These are phyloP conservation scores for Vitis hybrid DNA, from an alignment of 177 flowering plant genomes.

Conservation along the genomic window DNA sequence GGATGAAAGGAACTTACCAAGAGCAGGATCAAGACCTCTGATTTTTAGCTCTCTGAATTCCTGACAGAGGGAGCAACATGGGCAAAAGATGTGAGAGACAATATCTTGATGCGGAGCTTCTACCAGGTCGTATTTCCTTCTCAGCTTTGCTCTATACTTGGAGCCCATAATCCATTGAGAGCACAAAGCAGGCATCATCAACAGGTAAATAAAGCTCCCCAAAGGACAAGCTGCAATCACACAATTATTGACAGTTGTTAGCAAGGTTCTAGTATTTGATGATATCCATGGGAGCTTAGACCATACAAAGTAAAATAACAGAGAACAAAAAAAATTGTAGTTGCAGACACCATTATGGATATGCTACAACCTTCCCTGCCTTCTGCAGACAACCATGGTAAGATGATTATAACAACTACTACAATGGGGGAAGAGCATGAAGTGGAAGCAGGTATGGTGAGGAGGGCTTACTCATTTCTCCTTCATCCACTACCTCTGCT, in stretches of 20 bases:
- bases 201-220: conserved; percentile 33
- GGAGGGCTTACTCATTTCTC: conserved; percentile 37
- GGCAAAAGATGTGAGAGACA: conserved; percentile 36
- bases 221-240: conserved; percentile 37
- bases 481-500: conserved; percentile 50
- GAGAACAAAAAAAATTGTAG: too few relatives aligned
- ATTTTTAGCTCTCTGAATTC: conserved; percentile 45
- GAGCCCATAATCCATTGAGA: conserved; percentile 36
- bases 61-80: conserved; percentile 49
- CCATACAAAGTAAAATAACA: too few relatives aligned
- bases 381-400: too few relatives aligned
- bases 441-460: background rate
- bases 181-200: conserved; percentile 38
- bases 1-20: conserved; percentile 22
- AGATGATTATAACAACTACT: too few relatives aligned
- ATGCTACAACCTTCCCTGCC: too few relatives aligned
- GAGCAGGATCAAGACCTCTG: conserved; percentile 47
- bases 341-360: too few relatives aligned
- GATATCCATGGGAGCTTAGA: too few relatives aligned
- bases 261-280: too few relatives aligned
- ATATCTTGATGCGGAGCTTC: conserved; percentile 44
- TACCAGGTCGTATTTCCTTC: conserved; percentile 38
- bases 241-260: background rate
- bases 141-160: conserved; percentile 35
- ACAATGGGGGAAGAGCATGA: background rate